Evolutionary conservation across 345 rosid species (phyloP).

Genomic region (Excoecaria cochinchinensis): DNA sequence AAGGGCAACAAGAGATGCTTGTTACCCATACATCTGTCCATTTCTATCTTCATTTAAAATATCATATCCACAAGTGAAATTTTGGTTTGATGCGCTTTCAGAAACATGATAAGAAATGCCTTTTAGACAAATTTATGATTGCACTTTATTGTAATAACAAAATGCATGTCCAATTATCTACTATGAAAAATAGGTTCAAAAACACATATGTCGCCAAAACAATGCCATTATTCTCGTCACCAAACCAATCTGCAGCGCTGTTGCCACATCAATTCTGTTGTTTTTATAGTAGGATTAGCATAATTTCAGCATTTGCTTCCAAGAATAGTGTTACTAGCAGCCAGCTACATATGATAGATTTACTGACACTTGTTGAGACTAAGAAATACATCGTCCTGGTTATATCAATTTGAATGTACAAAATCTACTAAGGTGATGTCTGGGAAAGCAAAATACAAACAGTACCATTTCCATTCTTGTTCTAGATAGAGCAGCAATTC

Average conservation of each 20-base stretch:
- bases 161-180: background rate
- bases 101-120: background rate
- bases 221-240: background rate
- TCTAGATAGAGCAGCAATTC: slow-evolving; percentile 92
- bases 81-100: background rate
- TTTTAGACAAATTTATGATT: background rate
- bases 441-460: slow-evolving; percentile 8
- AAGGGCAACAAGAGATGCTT: background rate
- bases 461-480: slow-evolving; percentile 98
- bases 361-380: slow-evolving; percentile 3
- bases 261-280: background rate
- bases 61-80: background rate
- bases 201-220: background rate
- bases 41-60: background rate
- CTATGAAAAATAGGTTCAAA: background rate
- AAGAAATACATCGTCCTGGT: slow-evolving; percentile 1
- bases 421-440: background rate
- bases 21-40: background rate
- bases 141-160: background rate
- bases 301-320: background rate
- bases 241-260: background rate
- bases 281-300: background rate
- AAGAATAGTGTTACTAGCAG: slow-evolving; percentile 8
- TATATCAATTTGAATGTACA: background rate
- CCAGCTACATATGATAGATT: slow-evolving; percentile 11